Evolutionary conservation across 2,329 filamentous ascomycete genomes (phyloP).

Genomic region (Colletotrichum liaoningense): DNA sequence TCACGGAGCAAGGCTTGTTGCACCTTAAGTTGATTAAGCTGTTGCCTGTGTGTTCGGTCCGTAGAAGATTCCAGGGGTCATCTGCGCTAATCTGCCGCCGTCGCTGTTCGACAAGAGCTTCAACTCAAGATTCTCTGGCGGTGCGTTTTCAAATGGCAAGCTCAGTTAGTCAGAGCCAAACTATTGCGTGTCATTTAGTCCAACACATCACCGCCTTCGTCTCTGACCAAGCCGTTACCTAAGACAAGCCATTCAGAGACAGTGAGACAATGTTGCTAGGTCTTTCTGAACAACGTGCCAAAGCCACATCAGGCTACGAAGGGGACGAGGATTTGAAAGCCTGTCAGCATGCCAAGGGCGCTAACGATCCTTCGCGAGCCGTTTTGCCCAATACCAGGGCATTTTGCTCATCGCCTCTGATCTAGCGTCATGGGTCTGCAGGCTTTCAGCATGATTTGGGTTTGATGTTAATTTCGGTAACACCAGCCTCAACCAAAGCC

Average conservation of each 20-base stretch:
- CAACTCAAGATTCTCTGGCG: neutral
- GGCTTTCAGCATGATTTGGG: neutral
- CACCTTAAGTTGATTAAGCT: neutral
- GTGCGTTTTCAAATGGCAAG: too few species aligned
- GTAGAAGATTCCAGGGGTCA: neutral
- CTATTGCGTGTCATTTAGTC: neutral
- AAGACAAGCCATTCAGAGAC: neutral
- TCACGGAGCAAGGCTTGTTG: neutral
- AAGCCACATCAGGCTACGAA: neutral
- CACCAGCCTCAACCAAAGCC: neutral
- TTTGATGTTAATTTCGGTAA: neutral
- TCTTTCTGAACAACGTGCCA: neutral
- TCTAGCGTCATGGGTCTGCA: neutral
- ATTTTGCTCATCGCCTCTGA: neutral
- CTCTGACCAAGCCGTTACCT: neutral
- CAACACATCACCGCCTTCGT: neutral
- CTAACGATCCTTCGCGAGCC: constrained; percentile 4
- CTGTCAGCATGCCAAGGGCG: constrained; percentile 13
- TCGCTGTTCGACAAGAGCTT: neutral
- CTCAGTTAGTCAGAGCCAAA: neutral
- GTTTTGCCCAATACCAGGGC: neutral
- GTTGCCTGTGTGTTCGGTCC: constrained; percentile 1
- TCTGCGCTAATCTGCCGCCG: neutral
- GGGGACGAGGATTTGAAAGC: neutral
- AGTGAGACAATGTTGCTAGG: neutral